Conservation (phyloP, 2,329 filamentous ascomycete genomes). For the Fusarium acutatum region DNA sequence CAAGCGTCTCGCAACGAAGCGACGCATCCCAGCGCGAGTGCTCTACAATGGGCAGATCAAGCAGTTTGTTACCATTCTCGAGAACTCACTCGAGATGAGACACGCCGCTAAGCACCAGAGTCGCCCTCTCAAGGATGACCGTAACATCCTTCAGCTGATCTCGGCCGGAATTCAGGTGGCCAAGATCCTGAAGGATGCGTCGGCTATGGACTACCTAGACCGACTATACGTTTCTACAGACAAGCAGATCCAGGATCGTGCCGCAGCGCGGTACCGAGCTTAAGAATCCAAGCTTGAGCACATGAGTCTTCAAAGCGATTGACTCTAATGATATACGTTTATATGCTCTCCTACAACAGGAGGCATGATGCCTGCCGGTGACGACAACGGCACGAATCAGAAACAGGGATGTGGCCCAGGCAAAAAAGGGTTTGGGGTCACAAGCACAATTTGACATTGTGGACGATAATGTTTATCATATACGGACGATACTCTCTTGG, state of each 20-base stretch:
- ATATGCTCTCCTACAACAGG: conserved; percentile 36
- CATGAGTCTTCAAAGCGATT: conserved; percentile 35
- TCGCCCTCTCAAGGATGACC: conserved; percentile 84
- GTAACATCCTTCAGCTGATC: conserved; percentile 87
- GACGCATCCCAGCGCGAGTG: conserved; percentile 83
- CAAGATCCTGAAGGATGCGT: conserved; percentile 85
- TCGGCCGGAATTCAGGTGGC: conserved; percentile 88
- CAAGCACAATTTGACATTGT: conserved; percentile 37
- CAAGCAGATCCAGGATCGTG: conserved; percentile 76
- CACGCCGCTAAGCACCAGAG: conserved; percentile 86
- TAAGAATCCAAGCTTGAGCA: conserved; percentile 36
- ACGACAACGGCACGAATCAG: conserved; percentile 41
- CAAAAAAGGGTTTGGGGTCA: conserved; percentile 14
- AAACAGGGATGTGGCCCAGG: conserved; percentile 37
- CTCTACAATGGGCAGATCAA: conserved; percentile 92
- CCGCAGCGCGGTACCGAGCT: conserved; percentile 47
- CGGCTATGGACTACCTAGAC: conserved; percentile 84
- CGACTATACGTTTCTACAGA: conserved; percentile 84
- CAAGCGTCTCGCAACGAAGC: conserved; percentile 85
- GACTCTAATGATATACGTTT: conserved; percentile 43
- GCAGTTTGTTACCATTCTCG: conserved; percentile 86
- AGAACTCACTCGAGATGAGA: conserved; percentile 89
- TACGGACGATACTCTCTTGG: conserved; percentile 29
- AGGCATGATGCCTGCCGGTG: conserved; percentile 39
- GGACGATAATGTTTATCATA: conserved; percentile 45